Evolutionary conservation across 495 filamentous ascomycete genomes (phyloP).

Genomic region (Xanthoparmelia taractica): DNA sequence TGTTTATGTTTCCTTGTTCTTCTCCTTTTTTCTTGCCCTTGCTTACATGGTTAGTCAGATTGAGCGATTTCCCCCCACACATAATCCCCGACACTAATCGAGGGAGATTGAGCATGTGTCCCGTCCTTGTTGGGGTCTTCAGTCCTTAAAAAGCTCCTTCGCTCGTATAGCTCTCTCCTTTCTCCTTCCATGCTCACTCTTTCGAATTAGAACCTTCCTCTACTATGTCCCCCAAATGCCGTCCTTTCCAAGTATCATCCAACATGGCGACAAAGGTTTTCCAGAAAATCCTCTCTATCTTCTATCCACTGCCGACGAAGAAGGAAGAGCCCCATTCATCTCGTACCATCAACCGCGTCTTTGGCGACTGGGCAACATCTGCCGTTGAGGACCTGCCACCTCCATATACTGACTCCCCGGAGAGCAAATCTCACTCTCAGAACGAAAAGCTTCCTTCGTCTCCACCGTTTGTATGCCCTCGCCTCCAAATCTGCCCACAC

Average conservation of each 20-base stretch:
- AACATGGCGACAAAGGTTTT: neutral
- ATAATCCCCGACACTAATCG: too few species aligned
- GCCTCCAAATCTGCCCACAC: conserved; percentile 11
- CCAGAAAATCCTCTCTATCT: neutral
- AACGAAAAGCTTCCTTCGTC: neutral
- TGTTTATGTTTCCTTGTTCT: too few species aligned
- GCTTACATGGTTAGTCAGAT: too few species aligned
- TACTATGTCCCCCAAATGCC: neutral
- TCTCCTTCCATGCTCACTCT: too few species aligned
- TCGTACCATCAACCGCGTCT: neutral
- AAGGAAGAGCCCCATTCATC: neutral
- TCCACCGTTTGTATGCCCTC: neutral
- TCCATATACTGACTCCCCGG: neutral
- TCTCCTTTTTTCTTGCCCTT: too few species aligned
- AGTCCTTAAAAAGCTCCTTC: too few species aligned
- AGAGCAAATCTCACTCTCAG: neutral
- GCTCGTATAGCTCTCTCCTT: too few species aligned
- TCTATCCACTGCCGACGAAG: neutral
- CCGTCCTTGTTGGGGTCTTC: too few species aligned
- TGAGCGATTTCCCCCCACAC: too few species aligned
- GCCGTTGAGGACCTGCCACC: neutral
- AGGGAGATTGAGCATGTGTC: too few species aligned
- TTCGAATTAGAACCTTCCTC: neutral
- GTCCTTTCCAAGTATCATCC: too few species aligned
- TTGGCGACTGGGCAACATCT: neutral